Evolutionary conservation across 495 filamentous ascomycete species (phyloP), one percentile per base, ranked within the genome.

Genomic region (Delitschia confertaspora): DNA sequence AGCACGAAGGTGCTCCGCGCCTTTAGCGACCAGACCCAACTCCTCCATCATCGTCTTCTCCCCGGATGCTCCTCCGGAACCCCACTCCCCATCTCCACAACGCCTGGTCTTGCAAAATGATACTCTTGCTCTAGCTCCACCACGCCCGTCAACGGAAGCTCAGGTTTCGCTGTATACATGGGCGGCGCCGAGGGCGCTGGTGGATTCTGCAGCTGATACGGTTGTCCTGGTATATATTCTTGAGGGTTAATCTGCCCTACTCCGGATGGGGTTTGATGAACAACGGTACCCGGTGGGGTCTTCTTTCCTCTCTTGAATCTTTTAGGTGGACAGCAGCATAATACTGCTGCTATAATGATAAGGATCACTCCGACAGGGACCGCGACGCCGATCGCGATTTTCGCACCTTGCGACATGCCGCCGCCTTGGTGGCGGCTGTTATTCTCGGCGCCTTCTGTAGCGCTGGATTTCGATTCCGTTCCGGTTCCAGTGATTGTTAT

Each of bases 61-160:
- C n/a, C n/a, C n/a, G n/a, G n/a, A n/a, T n/a, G n/a, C n/a, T n/a
- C n/a, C n/a, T 36, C 32, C 21, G 13, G 22, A 21, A 7, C 14
- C 38, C 38, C 31, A 38, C 43, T 39, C 16, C 38, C 46, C 4
- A 49, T 31, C 30, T 49, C 46, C n/a, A 49, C 46, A 7, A 42
- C 38, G 2, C 46, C 46, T 2, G 38, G 38, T 21, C 38, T 31
- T 20, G 46, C 46, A 43, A 49, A 49, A 37, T 45, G 47, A 21
- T 45, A 51, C 35, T 51, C 47, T n/a, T 38, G 38, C 19, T 43
- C 46, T 39, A 49, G 19, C 22, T 51, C 47, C 34, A 34, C 35
- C 3, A 51, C 42, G 8, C 35, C 35, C 6, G 35, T 14, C 29
- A 31, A 6, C n/a, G n/a, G n/a, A n/a, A n/a, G 31, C 1, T 33